Conservation (phyloP, 2,329 filamentous ascomycete species). For the Aspergillus sclerotialis region DNA sequence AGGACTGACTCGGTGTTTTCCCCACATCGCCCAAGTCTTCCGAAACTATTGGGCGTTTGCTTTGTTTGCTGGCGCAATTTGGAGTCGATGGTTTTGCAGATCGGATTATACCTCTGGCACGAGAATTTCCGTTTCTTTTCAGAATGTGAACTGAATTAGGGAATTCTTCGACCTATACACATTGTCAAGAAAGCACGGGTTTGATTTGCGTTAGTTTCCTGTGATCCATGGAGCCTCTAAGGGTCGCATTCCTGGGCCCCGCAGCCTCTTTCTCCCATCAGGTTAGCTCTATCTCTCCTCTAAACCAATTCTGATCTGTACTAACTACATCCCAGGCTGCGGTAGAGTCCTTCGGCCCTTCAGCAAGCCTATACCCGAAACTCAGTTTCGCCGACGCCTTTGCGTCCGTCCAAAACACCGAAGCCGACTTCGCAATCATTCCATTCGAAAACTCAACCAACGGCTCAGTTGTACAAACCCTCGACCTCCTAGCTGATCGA, state of each 20-base stretch:
- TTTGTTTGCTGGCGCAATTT: slow-evolving; percentile 15
- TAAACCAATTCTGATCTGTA: slow-evolving; percentile 15
- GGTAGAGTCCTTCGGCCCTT: slow-evolving; percentile 42
- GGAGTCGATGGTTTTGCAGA: no score
- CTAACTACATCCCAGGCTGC: slow-evolving; percentile 40
- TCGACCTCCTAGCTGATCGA: slow-evolving; percentile 80
- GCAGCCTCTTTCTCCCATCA: slow-evolving; percentile 63
- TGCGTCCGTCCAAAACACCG: slow-evolving; percentile 61
- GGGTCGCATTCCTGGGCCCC: slow-evolving; percentile 55
- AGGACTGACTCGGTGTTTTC: background rate
- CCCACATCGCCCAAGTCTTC: no score
- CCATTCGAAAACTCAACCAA: slow-evolving; percentile 97
- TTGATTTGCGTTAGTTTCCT: no score
- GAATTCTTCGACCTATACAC: no score
- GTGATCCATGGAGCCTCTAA: slow-evolving; percentile 19
- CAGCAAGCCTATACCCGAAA: slow-evolving; percentile 25
- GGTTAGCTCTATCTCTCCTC: slow-evolving; percentile 36
- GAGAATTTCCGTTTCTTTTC: no score
- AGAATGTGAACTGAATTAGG: no score
- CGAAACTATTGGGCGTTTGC: no score
- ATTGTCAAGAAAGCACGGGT: no score
- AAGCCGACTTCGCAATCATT: slow-evolving; percentile 67
- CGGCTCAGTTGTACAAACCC: slow-evolving; percentile 80
- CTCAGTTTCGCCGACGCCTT: slow-evolving; percentile 61
- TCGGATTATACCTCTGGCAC: no score